Percentiles rank a stretch among this genome's conserved stretches.
These are phyloP conservation scores for Collybiopsis luxurians DNA, from an alignment of 768 basidiomycete genomes.

Conservation along the genomic window DNA sequence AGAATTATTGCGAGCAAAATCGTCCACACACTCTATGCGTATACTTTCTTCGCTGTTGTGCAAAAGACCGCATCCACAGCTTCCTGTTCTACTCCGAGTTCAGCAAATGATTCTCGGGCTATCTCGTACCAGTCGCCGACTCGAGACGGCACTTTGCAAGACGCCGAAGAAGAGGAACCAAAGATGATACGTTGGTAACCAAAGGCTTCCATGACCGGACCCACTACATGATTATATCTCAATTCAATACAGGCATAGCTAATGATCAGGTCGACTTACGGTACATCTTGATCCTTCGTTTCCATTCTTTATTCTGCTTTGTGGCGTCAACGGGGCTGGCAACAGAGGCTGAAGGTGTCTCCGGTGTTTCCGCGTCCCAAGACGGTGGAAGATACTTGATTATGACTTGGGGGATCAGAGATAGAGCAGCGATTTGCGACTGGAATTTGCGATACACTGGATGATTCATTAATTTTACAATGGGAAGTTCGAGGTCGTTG, in stretches of 20 bases:
- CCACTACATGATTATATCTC: conserved; percentile 43
- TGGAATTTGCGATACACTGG: conserved; percentile 73
- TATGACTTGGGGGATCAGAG: conserved; percentile 67
- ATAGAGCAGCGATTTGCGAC: conserved; percentile 66
- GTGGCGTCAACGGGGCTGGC: conserved; percentile 36
- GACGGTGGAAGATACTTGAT: conserved; percentile 76
- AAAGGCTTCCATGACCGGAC: conserved; percentile 81
- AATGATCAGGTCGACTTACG: conserved; percentile 45
- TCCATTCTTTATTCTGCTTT: conserved; percentile 63
- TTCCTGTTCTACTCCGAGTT: conserved; percentile 77
- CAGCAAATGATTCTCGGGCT: conserved; percentile 74
- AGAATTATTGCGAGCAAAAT: too few relatives aligned
- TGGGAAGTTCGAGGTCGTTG: conserved; percentile 64
- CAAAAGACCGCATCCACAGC: conserved; percentile 73
- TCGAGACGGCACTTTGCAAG: conserved; percentile 42
- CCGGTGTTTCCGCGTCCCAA: conserved; percentile 59
- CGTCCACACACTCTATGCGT: conserved; percentile 22
- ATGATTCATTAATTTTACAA: conserved; percentile 79
- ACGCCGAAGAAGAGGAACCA: conserved; percentile 69
- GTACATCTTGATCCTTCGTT: conserved; percentile 80
- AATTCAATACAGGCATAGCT: conserved; percentile 5
- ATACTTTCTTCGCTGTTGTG: conserved; percentile 46
- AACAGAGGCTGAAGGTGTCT: conserved; percentile 45
- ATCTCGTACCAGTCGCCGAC: conserved; percentile 79
- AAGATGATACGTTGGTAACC: conserved; percentile 82